These are phyloP conservation scores for Yamadazyma sp. DNA, from an alignment of 1,139 yeast genomes.

Conservation along the genomic window DNA sequence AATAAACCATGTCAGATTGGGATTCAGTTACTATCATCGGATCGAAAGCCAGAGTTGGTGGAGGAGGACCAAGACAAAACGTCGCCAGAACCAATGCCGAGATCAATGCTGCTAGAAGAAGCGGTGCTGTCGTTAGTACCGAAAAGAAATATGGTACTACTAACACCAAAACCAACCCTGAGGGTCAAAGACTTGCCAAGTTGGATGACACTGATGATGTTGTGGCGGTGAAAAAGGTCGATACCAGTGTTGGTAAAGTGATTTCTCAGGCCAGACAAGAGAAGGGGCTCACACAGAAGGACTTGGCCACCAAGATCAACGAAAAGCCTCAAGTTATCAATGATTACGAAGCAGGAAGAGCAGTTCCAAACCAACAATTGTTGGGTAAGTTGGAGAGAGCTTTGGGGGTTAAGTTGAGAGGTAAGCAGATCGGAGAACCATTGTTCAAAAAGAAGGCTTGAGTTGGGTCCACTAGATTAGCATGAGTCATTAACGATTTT, in stretches of 20 bases:
- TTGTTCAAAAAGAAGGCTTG: conserved; percentile 64
- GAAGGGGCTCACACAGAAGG: conserved; percentile 89
- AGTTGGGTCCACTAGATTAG: not conserved
- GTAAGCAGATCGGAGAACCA: conserved; percentile 93
- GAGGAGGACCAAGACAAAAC: conserved; percentile 81
- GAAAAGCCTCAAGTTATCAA: conserved; percentile 95
- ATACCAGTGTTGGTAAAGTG: conserved; percentile 80
- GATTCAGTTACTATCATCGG: conserved; percentile 88
- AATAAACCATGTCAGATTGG: conserved; percentile 65
- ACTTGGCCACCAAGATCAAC: conserved; percentile 89
- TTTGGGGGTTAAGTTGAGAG: conserved; percentile 91
- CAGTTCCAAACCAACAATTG: conserved; percentile 93
- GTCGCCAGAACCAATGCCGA: conserved; percentile 80
- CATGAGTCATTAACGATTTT: conserved; percentile 1
- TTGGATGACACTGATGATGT: conserved; percentile 93
- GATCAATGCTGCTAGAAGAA: conserved; percentile 90
- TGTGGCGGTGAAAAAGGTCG: conserved; percentile 88
- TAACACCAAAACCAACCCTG: conserved; percentile 67
- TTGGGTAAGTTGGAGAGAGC: conserved; percentile 92
- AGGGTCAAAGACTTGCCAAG: conserved; percentile 93
- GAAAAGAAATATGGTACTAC: conserved; percentile 89
- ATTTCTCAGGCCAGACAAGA: conserved; percentile 86
- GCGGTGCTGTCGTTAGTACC: conserved; percentile 83
- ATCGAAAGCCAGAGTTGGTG: conserved; percentile 82
- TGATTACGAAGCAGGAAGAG: conserved; percentile 97